Evolutionary conservation across 148 eudicot species (phyloP), one percentile per base, ranked within the genome.

Genomic region (Heliosperma pusillum): DNA sequence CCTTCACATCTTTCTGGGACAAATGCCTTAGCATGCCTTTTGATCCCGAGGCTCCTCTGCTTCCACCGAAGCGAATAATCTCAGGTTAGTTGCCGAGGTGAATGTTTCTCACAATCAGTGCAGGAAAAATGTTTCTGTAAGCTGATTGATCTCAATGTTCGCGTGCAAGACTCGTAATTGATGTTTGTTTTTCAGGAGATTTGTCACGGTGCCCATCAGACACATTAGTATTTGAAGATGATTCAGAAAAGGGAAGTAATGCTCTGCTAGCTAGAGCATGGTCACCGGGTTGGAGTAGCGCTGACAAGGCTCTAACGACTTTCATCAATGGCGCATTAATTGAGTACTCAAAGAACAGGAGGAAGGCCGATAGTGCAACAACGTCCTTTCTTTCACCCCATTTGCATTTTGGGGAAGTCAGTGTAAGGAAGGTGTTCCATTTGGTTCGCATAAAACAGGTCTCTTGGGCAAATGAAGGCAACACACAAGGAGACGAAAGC

Each of bases 211-310:
- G 97, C 79, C 76, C 86, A 53, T 83, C 96, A 61, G 99, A 92
- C 81, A 77, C 82, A 7, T 70, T 95, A 57, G 81, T 86, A 6
- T 90, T 95, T 50, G 99, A 95, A 81, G 90, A 89, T 74, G 99
- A 95, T 24, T 86, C 87, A 12, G 99, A 95, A 68, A 92, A 83
- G 80, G 97, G 89, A 79, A 92, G 99, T 81, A 95, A 95, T 78
- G 99, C 99, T 27, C 93, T 95, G 77, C 97, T 95, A 66, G 97
- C 99, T 74, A 87, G 99, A 29, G 94, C 99, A 77, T 95, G 99
- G 99, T 90, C 99, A 45, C 99, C 97, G 10, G 99, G 99, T 42
- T 95, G 99, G 99, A 92, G 89, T 83, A 92, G 81, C 70, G 99
- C 93, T 40, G 94, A 95, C 74, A 92, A 92, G 86, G 93, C 97